Evolutionary conservation across 2,329 filamentous ascomycete genomes (phyloP).

Genomic region (Aspergillus arachidicola): DNA sequence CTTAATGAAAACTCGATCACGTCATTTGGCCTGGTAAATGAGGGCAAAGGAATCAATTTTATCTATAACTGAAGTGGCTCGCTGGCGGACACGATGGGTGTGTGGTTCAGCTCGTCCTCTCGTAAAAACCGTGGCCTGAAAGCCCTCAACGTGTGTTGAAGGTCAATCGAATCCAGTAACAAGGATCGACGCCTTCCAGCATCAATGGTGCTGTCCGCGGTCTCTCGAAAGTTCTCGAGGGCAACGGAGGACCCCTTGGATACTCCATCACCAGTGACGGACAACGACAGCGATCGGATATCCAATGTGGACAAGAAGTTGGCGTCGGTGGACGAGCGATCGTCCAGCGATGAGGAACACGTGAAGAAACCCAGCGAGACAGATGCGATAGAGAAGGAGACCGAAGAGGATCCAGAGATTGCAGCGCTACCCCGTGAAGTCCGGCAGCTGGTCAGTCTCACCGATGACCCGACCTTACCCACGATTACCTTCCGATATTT

Average conservation of each 20-base stretch:
- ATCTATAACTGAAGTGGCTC: not conserved
- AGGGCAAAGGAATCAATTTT: not conserved
- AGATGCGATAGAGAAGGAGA: constrained; percentile 26
- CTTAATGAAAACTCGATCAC: not conserved
- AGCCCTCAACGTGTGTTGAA: not conserved
- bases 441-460: constrained; percentile 59
- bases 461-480: constrained; percentile 58
- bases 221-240: not conserved
- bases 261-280: not conserved
- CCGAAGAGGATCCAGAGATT: constrained; percentile 55
- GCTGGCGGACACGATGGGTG: not conserved
- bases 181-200: not conserved
- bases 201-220: not conserved
- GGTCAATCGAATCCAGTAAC: not conserved
- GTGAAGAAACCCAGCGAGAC: constrained; percentile 11
- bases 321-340: not conserved
- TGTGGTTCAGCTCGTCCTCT: not conserved
- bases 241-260: not conserved
- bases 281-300: not conserved
- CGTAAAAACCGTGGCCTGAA: not conserved
- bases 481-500: constrained; percentile 65
- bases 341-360: constrained; percentile 21
- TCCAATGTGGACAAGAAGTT: not conserved
- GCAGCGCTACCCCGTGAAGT: constrained; percentile 58
- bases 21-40: not conserved